Conservation (phyloP, 2,329 filamentous ascomycete species). For the Pseudocercospora cruenta region DNA sequence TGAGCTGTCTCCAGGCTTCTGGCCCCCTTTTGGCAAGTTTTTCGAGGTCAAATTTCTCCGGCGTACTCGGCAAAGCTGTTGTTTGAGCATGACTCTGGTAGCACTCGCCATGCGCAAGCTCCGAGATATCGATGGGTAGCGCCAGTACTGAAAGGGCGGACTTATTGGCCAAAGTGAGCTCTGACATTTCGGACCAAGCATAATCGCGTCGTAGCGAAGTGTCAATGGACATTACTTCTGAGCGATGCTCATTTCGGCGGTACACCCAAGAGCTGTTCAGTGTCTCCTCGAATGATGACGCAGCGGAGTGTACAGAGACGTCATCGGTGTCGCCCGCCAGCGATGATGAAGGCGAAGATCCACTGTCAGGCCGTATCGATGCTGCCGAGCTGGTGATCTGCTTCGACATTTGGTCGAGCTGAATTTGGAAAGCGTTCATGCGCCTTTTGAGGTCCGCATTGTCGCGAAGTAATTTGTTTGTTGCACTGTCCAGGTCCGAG, state of each 20-base stretch:
- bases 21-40: not conserved
- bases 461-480: not conserved
- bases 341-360: no score
- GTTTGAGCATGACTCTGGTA: not conserved
- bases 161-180: slow-evolving; percentile 1
- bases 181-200: slow-evolving; percentile 4
- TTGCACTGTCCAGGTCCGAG: not conserved
- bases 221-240: slow-evolving; percentile 2
- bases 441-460: not conserved
- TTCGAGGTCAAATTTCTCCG: not conserved
- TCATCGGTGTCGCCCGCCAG: not conserved
- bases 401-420: not conserved
- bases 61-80: not conserved
- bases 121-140: not conserved
- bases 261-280: slow-evolving; percentile 3
- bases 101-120: not conserved
- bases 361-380: not conserved
- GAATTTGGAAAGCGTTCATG: not conserved
- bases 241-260: not conserved
- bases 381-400: not conserved
- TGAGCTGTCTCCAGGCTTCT: not conserved
- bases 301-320: not conserved
- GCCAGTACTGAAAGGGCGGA: not conserved
- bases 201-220: not conserved
- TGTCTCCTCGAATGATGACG: not conserved